These are phyloP conservation scores for Penicillium italicum DNA, from an alignment of 2,329 filamentous ascomycete genomes.

Conservation along the genomic window DNA sequence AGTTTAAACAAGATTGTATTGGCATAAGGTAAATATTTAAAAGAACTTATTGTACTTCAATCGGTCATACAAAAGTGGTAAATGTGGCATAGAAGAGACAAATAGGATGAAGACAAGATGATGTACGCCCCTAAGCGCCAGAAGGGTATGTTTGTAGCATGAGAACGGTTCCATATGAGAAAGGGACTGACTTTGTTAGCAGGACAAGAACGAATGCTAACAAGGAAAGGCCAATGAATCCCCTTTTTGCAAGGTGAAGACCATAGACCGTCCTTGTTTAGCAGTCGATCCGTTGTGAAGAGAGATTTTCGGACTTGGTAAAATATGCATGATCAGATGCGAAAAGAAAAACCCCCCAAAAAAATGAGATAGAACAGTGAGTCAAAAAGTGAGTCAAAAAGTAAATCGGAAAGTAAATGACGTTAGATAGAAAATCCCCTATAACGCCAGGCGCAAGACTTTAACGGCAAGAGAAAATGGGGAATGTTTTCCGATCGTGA, in stretches of 20 bases:
- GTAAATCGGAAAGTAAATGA: neutral
- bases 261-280: neutral
- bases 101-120: conserved; percentile 4
- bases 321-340: neutral
- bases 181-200: neutral
- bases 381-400: neutral
- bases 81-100: conserved; percentile 7
- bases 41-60: conserved; percentile 19
- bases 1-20: conserved; percentile 6
- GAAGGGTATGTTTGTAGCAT: conserved; percentile 24
- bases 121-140: conserved; percentile 22
- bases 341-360: neutral
- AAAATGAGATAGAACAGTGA: neutral
- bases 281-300: neutral
- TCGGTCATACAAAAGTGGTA: conserved; percentile 13
- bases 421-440: neutral
- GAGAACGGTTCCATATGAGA: neutral
- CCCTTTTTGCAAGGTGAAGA: neutral
- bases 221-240: neutral
- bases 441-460: neutral
- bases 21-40: conserved; percentile 8
- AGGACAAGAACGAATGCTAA: neutral
- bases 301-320: neutral
- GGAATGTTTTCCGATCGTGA: conserved; percentile 48
- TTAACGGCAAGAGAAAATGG: conserved; percentile 43